A percentile compares a stretch with the other conserved stretches of the same genome.
These are phyloP conservation scores for Cyberlindnera americana DNA, from an alignment of 805 yeast genomes.

Conservation along the genomic window DNA sequence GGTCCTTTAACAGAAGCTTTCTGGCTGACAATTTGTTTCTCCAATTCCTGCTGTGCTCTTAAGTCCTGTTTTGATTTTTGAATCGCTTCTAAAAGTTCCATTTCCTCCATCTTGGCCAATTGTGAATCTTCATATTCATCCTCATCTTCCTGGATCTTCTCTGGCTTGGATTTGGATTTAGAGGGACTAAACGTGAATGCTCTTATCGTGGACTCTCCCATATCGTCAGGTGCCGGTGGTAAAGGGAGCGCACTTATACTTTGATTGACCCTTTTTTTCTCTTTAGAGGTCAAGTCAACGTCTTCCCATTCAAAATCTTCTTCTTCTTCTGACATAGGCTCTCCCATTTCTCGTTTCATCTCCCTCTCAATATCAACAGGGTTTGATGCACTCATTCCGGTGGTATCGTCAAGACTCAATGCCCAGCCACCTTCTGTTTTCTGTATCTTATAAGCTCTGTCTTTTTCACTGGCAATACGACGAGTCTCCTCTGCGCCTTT, in stretches of 20 bases:
- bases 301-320: conserved; percentile 69
- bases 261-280: conserved; percentile 31
- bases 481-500: conserved; percentile 33
- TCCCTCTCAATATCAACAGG: conserved; percentile 46
- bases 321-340: conserved; percentile 28
- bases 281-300: conserved; percentile 39
- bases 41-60: conserved; percentile 37
- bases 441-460: conserved; percentile 68
- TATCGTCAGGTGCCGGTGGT: conserved; percentile 27
- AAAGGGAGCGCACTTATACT: conserved; percentile 42
- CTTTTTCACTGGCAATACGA: conserved; percentile 81
- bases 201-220: conserved; percentile 16
- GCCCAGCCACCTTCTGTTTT: conserved; percentile 85
- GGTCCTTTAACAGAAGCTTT: conserved; percentile 1
- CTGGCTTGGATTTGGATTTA: conserved; percentile 6
- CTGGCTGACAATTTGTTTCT: conserved; percentile 15
- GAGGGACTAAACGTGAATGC: conserved; percentile 24
- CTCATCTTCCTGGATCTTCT: neutral
- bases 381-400: conserved; percentile 34
- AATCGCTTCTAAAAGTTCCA: conserved; percentile 38
- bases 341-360: conserved; percentile 14
- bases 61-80: conserved; percentile 46
- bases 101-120: conserved; percentile 29
- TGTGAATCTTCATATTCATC: conserved; percentile 20
- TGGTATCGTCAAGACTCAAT: conserved; percentile 50